Conservation (phyloP, 805 yeast species). For the Schwanniomyces yamadae region DNA sequence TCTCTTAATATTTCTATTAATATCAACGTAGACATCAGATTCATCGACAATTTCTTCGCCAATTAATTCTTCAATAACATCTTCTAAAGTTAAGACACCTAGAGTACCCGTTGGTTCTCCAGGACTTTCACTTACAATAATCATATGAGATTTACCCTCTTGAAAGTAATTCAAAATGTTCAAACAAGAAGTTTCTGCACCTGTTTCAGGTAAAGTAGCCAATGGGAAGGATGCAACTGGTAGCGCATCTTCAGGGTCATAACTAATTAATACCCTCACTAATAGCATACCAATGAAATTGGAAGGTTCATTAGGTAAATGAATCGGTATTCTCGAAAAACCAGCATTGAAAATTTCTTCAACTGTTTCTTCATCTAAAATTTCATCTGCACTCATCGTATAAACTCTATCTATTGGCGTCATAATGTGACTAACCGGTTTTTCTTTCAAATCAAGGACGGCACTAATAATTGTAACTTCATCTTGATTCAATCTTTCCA, state of each 20-base stretch:
- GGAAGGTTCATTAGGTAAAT: conserved; percentile 81
- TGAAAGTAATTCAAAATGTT: conserved; percentile 94
- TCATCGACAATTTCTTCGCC: conserved; percentile 98
- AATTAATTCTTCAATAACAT: conserved; percentile 95
- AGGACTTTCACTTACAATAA: conserved; percentile 81
- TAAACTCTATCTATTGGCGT: conserved; percentile 90
- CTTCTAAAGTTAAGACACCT: conserved; percentile 92
- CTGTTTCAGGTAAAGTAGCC: conserved; percentile 95
- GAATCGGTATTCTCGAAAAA: conserved; percentile 91
- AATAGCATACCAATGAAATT: conserved; percentile 94
- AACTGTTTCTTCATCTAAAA: conserved; percentile 79
- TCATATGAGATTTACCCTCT: conserved; percentile 98
- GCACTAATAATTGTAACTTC: conserved; percentile 96
- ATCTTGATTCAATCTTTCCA: conserved; percentile 87
- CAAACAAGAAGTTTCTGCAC: conserved; percentile 86
- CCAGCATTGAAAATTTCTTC: conserved; percentile 93
- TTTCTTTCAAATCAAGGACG: conserved; percentile 90
- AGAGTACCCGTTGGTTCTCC: conserved; percentile 82
- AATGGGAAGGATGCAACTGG: conserved; percentile 92
- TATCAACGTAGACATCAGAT: conserved; percentile 89
- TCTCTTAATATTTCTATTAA: conserved; percentile 81
- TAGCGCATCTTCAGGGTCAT: conserved; percentile 93
- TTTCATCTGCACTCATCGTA: conserved; percentile 79
- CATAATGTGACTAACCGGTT: conserved; percentile 83
- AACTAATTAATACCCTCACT: conserved; percentile 87